These are phyloP conservation scores for Yamadazyma atlantica DNA, from an alignment of 1,139 yeast species.

Conservation along the genomic window DNA sequence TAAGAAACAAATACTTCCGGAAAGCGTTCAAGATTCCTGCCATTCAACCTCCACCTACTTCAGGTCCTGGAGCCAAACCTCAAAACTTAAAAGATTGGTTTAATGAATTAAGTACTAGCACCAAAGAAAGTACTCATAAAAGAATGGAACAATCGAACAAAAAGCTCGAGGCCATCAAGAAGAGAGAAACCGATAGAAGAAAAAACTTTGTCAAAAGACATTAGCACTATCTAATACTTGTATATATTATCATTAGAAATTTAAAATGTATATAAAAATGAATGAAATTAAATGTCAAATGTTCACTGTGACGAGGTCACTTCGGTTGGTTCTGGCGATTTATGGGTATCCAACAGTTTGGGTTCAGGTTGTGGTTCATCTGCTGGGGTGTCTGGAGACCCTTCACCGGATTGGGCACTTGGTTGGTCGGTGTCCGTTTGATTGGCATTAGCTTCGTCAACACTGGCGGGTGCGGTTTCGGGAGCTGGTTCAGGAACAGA, in stretches of 20 bases:
- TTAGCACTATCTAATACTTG: slow-evolving; percentile 14
- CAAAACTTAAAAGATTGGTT: slow-evolving; percentile 40
- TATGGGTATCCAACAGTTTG: too few relatives aligned
- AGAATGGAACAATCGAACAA: slow-evolving; percentile 38
- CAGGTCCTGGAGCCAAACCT: slow-evolving; percentile 25
- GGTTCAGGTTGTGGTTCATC: too few relatives aligned
- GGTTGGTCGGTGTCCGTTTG: too few relatives aligned
- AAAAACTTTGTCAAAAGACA: slow-evolving; percentile 46
- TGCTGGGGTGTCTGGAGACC: too few relatives aligned
- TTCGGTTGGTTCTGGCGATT: too few relatives aligned
- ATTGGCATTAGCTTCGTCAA: too few relatives aligned
- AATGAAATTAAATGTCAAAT: background rate
- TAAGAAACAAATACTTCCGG: slow-evolving; percentile 63
- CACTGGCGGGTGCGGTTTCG: too few relatives aligned
- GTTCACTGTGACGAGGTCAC: too few relatives aligned
- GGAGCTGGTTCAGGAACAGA: too few relatives aligned
- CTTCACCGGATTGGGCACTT: too few relatives aligned
- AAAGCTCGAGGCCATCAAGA: slow-evolving; percentile 39
- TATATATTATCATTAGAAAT: slow-evolving; percentile 4
- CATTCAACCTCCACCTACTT: slow-evolving; percentile 48
- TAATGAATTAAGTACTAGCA: slow-evolving; percentile 32
- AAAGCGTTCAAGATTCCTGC: slow-evolving; percentile 63
- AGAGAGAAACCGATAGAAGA: slow-evolving; percentile 32
- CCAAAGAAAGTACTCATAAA: slow-evolving; percentile 32
- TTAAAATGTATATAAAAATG: slow-evolving; percentile 1